These are phyloP conservation scores for Blastobotrys elegans DNA, from an alignment of 1,139 yeast genomes.

Conservation along the genomic window DNA sequence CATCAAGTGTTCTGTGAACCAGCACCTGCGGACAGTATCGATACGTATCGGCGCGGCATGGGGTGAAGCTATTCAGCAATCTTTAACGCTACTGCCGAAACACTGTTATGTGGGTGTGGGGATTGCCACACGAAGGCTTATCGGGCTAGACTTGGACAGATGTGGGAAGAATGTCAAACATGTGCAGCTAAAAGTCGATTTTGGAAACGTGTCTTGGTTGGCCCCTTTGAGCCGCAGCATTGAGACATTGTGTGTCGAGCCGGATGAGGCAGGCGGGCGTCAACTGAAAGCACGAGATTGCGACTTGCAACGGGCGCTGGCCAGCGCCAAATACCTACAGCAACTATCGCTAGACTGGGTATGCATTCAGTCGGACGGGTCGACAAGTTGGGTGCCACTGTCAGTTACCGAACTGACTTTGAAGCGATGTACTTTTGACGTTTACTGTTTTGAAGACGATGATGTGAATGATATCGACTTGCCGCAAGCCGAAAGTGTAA, in stretches of 20 bases:
- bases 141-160: constrained; percentile 7
- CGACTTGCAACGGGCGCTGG: constrained; percentile 4
- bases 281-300: constrained; percentile 5
- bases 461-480: background rate
- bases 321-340: constrained; percentile 7
- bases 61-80: constrained; percentile 9
- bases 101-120: constrained; percentile 5
- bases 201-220: constrained; percentile 11
- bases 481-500: constrained; percentile 12
- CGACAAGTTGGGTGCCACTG: constrained; percentile 10
- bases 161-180: background rate
- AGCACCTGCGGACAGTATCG: background rate
- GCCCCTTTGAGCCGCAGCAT: constrained; percentile 5
- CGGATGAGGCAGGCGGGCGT: constrained; percentile 1
- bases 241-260: constrained; percentile 1
- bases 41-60: constrained; percentile 11
- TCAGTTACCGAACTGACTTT: constrained; percentile 10
- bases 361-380: constrained; percentile 6
- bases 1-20: background rate
- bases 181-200: constrained; percentile 3
- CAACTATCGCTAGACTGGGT: constrained; percentile 9
- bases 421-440: constrained; percentile 5
- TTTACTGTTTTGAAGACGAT: constrained; percentile 1
- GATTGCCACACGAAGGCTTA: constrained; percentile 3
- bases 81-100: constrained; percentile 2